A percentile compares a stretch with the other conserved stretches of the same genome.
These are phyloP conservation scores for Dendrobium catenatum DNA, from an alignment of 106 monocot genomes.

Conservation along the genomic window DNA sequence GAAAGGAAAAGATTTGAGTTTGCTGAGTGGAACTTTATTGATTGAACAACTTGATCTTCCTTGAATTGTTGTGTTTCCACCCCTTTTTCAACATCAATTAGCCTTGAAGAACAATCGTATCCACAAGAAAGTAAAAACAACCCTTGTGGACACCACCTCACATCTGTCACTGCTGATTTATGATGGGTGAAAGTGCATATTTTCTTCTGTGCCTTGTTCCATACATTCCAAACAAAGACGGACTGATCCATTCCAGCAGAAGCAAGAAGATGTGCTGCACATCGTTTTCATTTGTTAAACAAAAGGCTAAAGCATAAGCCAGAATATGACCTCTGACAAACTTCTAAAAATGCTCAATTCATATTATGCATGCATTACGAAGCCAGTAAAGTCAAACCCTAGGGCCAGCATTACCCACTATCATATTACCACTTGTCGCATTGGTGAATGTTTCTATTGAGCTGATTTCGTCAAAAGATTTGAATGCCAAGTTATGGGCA, in stretches of 20 bases:
- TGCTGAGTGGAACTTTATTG: slow-evolving; percentile 59
- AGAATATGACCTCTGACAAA: not conserved
- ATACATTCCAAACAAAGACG: slow-evolving; percentile 75
- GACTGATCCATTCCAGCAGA: slow-evolving; percentile 93
- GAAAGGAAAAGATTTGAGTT: slow-evolving; percentile 70
- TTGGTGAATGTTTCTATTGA: too few relatives aligned
- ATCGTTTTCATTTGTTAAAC: not conserved
- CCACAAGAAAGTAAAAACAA: slow-evolving; percentile 79
- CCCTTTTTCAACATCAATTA: slow-evolving; percentile 80
- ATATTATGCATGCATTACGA: not conserved
- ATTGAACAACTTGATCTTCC: slow-evolving; percentile 74
- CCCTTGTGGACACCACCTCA: slow-evolving; percentile 69
- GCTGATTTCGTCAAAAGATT: too few relatives aligned
- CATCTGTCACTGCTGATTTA: slow-evolving; percentile 75
- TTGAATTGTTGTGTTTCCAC: slow-evolving; percentile 51
- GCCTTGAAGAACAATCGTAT: slow-evolving; percentile 65
- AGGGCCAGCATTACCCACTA: not conserved
- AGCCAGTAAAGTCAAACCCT: not conserved
- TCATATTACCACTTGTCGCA: too few relatives aligned
- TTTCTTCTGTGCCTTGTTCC: slow-evolving; percentile 44
- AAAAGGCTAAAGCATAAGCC: not conserved
- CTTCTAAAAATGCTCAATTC: not conserved
- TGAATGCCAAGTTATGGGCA: too few relatives aligned
- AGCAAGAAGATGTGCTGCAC: slow-evolving; percentile 94
- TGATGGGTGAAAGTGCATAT: slow-evolving; percentile 59